These are phyloP conservation scores for Dictyostelium citrinum DNA, from an alignment of 78 protist genomes.

Conservation along the genomic window DNA sequence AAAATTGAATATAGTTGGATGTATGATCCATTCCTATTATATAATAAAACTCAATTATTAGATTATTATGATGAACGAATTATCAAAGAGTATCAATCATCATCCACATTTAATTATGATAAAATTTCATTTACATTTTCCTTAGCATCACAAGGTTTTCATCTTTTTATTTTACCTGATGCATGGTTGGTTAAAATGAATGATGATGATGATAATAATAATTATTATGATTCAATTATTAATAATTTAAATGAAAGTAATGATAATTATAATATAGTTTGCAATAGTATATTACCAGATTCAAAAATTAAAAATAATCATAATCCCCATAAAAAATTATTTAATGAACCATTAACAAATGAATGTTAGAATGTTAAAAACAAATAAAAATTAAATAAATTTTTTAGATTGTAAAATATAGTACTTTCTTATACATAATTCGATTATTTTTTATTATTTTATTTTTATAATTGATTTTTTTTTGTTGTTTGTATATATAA, in stretches of 20 bases:
- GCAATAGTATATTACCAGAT: conserved; percentile 30
- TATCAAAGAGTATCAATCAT: background rate
- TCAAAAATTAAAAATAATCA: background rate
- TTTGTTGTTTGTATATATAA: too few species aligned
- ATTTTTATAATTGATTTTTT: too few species aligned
- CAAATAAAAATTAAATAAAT: background rate
- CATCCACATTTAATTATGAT: background rate
- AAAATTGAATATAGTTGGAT: conserved; percentile 18
- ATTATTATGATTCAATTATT: background rate
- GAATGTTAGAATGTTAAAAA: background rate
- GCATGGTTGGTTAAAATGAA: conserved; percentile 7
- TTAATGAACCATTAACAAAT: conserved; percentile 9
- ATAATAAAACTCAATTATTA: background rate
- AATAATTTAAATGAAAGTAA: background rate
- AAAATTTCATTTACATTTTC: conserved; percentile 10
- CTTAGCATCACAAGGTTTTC: background rate
- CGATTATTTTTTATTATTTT: too few species aligned
- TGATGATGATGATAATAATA: background rate
- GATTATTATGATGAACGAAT: background rate
- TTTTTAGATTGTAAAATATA: too few species aligned
- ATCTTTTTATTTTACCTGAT: background rate
- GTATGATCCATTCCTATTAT: conserved; percentile 24
- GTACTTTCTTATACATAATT: too few species aligned
- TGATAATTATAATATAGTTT: background rate
- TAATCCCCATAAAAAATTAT: conserved; percentile 1